Base-by-base conservation (phyloP, 2,329 filamentous ascomycete genomes). In the Neofusicoccum kwambonambiense region DNA sequence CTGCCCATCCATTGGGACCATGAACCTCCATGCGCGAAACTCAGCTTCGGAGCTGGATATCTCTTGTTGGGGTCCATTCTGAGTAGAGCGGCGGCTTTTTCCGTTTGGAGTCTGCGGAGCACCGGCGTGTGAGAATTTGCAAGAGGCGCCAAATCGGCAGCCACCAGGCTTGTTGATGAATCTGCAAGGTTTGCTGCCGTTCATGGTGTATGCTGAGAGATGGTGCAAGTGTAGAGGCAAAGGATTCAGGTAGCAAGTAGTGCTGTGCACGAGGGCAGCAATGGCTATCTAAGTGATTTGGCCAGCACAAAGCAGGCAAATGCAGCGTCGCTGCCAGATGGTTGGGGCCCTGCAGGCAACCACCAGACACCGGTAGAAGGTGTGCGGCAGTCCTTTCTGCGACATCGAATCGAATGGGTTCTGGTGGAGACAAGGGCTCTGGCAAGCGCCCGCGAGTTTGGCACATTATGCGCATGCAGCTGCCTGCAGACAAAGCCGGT, bases 81-180 rank as follows among this genome's bases (percentile, higher is more conserved):
- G 13, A 4, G 12, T 15, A 19, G 27, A 11, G 34, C 57, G 42
- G 31, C 31, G 42, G 31, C 11, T 17, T 31, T n/a, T 6, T 9
- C 17, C 34, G 54, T 44, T 34, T 3, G 19, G 4, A 37, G 7
- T 9, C 7, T n/a, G 9, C n/a, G 19, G 12, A 13, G 11, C 13
- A 51, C 9, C 13, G 17, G n/a, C 47, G 35, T 63, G 60, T 3
- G 60, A 52, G 50, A 63, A 63, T 22, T 31, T 63, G 47, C 60
- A 63, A 7, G 44, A 22, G 8, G 0, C 6, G 5, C 60, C 60
- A 22, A 41, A 44, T 3, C 35, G 45, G 17, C 60, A 63, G 37
- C 60, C 44, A 19, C 45, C 60, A 2, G 60, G 39, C 34, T 9
- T 27, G 2, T 17, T 17, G 31, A 54, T 52, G n/a, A 45, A 42